Base-by-base conservation (phyloP, 1,284 basidiomycete species). In the Ceratobasidium sp. region DNA sequence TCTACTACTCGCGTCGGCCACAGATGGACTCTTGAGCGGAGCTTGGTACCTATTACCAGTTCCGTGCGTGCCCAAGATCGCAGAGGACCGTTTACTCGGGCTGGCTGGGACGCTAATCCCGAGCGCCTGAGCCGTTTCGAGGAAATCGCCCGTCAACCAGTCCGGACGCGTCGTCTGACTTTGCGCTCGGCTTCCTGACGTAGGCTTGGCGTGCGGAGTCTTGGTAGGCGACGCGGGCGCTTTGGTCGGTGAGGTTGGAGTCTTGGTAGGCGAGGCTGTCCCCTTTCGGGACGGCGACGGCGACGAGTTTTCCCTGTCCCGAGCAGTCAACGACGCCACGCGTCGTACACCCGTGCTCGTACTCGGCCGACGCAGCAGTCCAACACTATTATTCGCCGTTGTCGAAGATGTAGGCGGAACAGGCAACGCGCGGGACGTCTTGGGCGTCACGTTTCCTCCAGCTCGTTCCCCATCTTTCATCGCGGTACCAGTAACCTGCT, bases 401-500 rank as follows among this genome's bases (percentile, higher is more conserved):
- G 49, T 28, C 7, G 40, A 7, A 15, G 46, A 49, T 49, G 18
- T 18, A 51, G 72, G 72, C 18, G 72, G 72, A 9, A 76, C 72
- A 66, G 72, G 72, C 10, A 76, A 23, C 42, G 72, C 72, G 6
- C 72, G 53, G 20, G 46, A 12, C 5, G 49, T 61, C 28, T 66
- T 63, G 13, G 64, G 33, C 40, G 58, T 44, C 58, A 26, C 33
- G 15, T 42, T 51, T 49, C 40, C 73, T 64, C 20, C 55, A 56
- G 53, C 67, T 39, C 55, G 39, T 56, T 73, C 56, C 40, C 84
- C 81, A 70, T 90, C 89, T 33, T 89, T 88, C 89, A 89, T 89
- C 0, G 87, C 87, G 5, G 87, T 84, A 13, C 90, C 90, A 3
- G 90, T 91, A 51, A 89, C 87, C 61, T 92, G 89, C 81, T 90